Conservation (phyloP, 345 rosid species). For the Sonneratia alba region DNA sequence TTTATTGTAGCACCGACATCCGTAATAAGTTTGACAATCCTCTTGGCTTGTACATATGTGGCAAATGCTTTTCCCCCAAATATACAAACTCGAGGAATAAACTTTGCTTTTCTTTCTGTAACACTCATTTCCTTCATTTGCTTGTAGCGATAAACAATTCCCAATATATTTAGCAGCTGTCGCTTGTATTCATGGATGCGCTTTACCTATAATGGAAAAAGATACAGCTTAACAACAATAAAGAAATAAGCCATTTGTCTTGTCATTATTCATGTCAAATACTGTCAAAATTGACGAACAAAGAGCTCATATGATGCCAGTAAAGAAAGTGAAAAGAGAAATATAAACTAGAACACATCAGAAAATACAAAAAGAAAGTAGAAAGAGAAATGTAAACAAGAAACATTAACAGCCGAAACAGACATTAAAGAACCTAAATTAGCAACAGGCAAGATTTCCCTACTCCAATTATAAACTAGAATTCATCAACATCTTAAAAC, state of each 20-base stretch:
- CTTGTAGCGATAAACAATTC: constrained; percentile 35
- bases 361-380: too few species aligned
- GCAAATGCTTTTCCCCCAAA: constrained; percentile 50
- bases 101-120: constrained; percentile 21
- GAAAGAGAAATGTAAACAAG: too few species aligned
- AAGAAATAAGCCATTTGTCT: neutral
- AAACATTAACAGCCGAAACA: too few species aligned
- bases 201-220: constrained; percentile 21
- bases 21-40: constrained; percentile 39
- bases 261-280: neutral
- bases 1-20: constrained; percentile 38
- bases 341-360: too few species aligned
- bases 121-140: constrained; percentile 40
- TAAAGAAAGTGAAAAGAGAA: too few species aligned
- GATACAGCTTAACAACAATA: neutral
- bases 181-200: constrained; percentile 47
- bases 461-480: neutral
- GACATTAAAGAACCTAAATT: neutral
- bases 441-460: neutral
- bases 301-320: neutral
- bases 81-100: constrained; percentile 37
- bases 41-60: constrained; percentile 46
- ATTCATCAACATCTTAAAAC: neutral
- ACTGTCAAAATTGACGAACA: neutral
- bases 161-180: constrained; percentile 35